phyloP scores from a whole-genome alignment of 2,329 filamentous ascomycete genomes.

The Scytalidium sp. region DNA sequence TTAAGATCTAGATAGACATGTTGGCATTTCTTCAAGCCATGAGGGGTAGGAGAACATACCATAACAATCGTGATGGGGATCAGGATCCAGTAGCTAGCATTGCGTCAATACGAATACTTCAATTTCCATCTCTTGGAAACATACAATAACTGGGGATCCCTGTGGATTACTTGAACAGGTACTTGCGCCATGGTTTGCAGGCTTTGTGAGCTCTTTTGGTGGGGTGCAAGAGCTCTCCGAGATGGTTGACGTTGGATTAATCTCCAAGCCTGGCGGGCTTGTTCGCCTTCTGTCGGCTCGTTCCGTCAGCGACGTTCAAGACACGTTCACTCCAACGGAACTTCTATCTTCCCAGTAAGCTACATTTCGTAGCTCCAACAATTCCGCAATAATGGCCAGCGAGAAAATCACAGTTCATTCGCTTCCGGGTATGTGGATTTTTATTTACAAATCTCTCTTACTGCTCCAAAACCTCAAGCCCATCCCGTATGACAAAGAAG shows the following conservation, averaged over 20 bases:
- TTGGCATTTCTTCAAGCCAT: background rate
- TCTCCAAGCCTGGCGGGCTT: background rate
- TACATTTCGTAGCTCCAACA: background rate
- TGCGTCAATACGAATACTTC: constrained; percentile 20
- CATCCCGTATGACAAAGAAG: too few relatives aligned
- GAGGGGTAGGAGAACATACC: constrained; percentile 45
- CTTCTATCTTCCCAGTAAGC: background rate
- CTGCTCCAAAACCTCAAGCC: background rate
- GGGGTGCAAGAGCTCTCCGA: constrained; percentile 1
- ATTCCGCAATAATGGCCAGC: constrained; percentile 21
- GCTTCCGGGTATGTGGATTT: constrained; percentile 23
- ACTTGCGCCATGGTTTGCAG: constrained; percentile 72
- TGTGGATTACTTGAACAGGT: constrained; percentile 89
- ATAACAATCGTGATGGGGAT: constrained; percentile 97
- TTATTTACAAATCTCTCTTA: background rate
- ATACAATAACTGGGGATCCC: constrained; percentile 98
- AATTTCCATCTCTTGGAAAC: constrained; percentile 31
- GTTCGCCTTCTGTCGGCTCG: constrained; percentile 14
- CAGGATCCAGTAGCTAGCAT: constrained; percentile 91
- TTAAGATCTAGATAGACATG: constrained; percentile 63
- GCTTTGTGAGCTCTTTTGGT: constrained; percentile 2
- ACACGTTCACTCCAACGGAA: constrained; percentile 24
- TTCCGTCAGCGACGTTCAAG: constrained; percentile 25
- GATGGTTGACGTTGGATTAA: constrained; percentile 16
- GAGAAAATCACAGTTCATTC: constrained; percentile 28